Evolutionary conservation across 345 rosid species (phyloP), one percentile per base, ranked within the genome.

Genomic region (Brassica napus): DNA sequence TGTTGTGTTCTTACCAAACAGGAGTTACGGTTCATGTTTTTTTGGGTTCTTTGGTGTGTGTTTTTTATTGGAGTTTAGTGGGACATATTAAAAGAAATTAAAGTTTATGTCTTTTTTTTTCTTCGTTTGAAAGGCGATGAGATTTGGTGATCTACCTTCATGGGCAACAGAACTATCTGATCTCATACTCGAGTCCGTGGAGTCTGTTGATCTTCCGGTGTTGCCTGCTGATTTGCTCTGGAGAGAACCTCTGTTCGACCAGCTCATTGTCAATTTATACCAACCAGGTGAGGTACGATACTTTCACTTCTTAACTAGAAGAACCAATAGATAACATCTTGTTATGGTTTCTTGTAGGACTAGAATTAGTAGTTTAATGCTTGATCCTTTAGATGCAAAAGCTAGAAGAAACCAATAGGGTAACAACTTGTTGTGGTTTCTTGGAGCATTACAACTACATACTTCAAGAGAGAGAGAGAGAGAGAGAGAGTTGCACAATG

Each of bases 171-270:
- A 88, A 37, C 85, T 92, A 42, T 84, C 91, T 57, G 44, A 74
- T 72, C 84, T 89, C 63, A 84, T 94, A 54, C 89, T 68, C 1
- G 86, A 89, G 60, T 81, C 71, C 1, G 82, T 91, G 7, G 88
- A 81, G 26, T 74, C 79, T 35, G 62, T 47, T 47, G 76, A 68
- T 16, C 12, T 68, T 71, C 67, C 74, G 23, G 44, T 81, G 71
- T 75, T 94, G 72, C 91, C 94, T 24, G 71, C 89, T 35, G 86
- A 89, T 75, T 58, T 94, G 21, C 39, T 89, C 71, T 83, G 89
- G 87, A 89, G 98, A 52, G 90, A 92, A 55, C 97, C 97, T 34
- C 84, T 91, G 6, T 94, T 91, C 68, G 92, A 94, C 77, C 98
- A 92, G 69, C 85, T 94, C 4, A 92, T 92, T 75, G 92, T 80